Evolutionary conservation across 352 stramenopile species (phyloP), one percentile per base, ranked within the genome.

Genomic region (Aphanomyces euteiches): DNA sequence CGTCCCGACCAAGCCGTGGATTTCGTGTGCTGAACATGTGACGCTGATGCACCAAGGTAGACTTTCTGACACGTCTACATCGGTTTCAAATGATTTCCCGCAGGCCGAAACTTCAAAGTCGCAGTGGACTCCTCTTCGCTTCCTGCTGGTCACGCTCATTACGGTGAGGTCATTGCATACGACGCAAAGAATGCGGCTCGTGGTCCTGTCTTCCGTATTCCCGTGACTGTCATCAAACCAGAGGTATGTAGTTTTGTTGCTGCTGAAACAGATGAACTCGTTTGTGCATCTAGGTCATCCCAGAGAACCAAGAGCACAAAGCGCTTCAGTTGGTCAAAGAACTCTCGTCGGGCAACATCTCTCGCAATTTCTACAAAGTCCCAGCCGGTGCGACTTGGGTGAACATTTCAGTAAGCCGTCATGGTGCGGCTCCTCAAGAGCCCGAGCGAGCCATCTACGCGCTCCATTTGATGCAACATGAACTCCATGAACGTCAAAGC

Each of bases 171-270:
- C 41, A 67, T 87, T 36, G 94, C 85, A 7, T 92, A 87, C 69
- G 84, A 93, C 72, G 82, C 80, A 13, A 74, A 81, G 57, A 80
- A 94, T 57, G 57, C 77, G 83, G 72, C 73, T 47, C 75, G 80
- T 36, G 90, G 89, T 0, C 68, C 86, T 4, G 41, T 98, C 15
- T 98, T 98, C 67, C 84, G 75, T 40, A 87, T 98, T 43, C 95
- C 95, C 0, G 90, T 99, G 39, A 93, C 79, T 37, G 85, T 97
- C 17, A 85, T 97, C 61, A 93, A 93, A 73, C 87, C 89, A 0
- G 86, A 98, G 76, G 43, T 61, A 43, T 39, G 28, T 41, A 6
- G 43, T 50, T 2, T 12, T n/a, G 17, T 3, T 50, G 43, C n/a
- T 61, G 13, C n/a, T n/a, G 17, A 41, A 39, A 7, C 37, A 41